Conservation (phyloP, 2,329 filamentous ascomycete genomes). For the Parafenestella ontariensis region DNA sequence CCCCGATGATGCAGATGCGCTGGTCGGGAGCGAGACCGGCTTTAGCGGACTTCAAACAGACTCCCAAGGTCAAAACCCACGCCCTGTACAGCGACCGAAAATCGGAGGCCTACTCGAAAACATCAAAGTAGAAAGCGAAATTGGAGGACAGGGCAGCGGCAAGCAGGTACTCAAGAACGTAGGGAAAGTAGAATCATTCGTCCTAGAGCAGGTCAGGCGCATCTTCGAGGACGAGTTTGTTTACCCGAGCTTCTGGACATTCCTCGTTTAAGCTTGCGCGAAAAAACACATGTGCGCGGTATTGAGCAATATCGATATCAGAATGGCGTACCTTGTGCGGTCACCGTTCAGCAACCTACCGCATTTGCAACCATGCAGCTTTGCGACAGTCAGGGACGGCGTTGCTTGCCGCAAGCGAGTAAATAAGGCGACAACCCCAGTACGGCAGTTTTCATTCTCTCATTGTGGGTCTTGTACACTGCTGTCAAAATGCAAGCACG, state of each 20-base stretch:
- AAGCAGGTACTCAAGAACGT: conserved; percentile 98
- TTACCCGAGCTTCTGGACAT: conserved; percentile 98
- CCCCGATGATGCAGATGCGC: conserved; percentile 83
- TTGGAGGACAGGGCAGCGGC: conserved; percentile 86
- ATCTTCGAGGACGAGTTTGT: conserved; percentile 99
- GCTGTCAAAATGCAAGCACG: conserved; percentile 41
- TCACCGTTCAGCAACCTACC: neutral
- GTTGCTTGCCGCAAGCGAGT: conserved; percentile 4
- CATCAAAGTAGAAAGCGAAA: conserved; percentile 96
- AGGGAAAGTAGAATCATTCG: conserved; percentile 97
- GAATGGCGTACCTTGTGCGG: neutral
- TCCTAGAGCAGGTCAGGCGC: conserved; percentile 91
- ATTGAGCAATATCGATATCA: neutral
- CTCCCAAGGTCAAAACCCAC: conserved; percentile 33
- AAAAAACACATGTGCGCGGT: neutral
- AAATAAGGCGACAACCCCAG: conserved; percentile 1
- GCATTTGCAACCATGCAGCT: neutral
- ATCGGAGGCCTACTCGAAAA: conserved; percentile 85
- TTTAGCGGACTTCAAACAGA: conserved; percentile 40
- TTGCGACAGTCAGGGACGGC: conserved; percentile 7
- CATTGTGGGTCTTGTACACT: conserved; percentile 25
- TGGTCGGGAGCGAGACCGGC: conserved; percentile 56
- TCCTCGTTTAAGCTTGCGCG: conserved; percentile 69
- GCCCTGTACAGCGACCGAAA: conserved; percentile 46
- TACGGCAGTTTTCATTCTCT: conserved; percentile 23